Evolutionary conservation across 1,284 basidiomycete genomes (phyloP), one percentile per base, ranked within the genome.

Genomic region (Cutaneotrichosporon sp.): DNA sequence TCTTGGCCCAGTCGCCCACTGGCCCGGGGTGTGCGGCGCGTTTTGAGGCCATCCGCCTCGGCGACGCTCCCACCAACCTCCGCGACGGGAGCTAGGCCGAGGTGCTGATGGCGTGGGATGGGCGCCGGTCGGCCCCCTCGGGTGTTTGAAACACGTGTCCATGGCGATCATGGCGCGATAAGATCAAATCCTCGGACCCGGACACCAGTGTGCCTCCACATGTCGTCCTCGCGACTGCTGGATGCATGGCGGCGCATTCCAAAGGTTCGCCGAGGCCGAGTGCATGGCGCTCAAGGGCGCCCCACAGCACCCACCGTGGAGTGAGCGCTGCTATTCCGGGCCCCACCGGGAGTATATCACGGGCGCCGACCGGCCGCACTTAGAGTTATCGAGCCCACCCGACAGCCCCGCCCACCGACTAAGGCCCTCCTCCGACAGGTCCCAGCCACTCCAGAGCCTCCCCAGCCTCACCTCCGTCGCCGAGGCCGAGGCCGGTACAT

Each of bases 11-110:
- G 43, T 46, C 42, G 2, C 54, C 54, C 9, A 56, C 45, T 18
- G 54, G 54, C 4, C 43, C 54, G 13, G 54, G 54, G n/a, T 56
- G 54, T 20, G 42, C 43, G 2, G 54, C 54, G 5, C 42, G 54
- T 4, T 56, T 56, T n/a, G 54, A 56, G n/a, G 43, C 22, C 1
- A 56, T 46, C 25, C n/a, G 20, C n/a, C 43, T 56, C 9, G 43
- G 29, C 13, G 43, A 20, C 11, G 33, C 33, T 0, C 54, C 54
- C 18, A 16, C n/a, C 31, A 33, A 47, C 29, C 22, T 56, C n/a
- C 42, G 54, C 27, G 43, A 56, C n/a, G 54, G 54, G 14, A 53
- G 51, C 24, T 53, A 36, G 25, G 25, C 10, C n/a, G n/a, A 10
- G 10, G 42, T 45, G 42, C 18, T 45, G 16, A 36, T 16, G 13